These are phyloP conservation scores for Leishmania guyanensis DNA, from an alignment of 208 protist species.

Conservation along the genomic window DNA sequence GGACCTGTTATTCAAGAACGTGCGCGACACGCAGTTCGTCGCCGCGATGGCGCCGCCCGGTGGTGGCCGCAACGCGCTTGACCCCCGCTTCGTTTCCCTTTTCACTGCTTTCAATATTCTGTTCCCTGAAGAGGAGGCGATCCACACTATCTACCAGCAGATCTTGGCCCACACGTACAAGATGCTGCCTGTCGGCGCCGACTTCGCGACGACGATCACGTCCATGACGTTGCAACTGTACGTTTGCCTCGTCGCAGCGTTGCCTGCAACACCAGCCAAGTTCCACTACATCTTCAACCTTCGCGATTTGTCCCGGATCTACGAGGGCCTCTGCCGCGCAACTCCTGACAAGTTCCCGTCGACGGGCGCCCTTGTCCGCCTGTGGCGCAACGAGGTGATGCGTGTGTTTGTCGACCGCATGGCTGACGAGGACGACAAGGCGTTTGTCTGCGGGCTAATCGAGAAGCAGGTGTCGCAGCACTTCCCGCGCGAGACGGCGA, in stretches of 20 bases:
- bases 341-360: slow-evolving; percentile 92
- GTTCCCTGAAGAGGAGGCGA: slow-evolving; percentile 96
- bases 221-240: slow-evolving; percentile 95
- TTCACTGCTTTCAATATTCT: slow-evolving; percentile 98
- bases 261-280: slow-evolving; percentile 98
- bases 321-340: slow-evolving; percentile 96
- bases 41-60: slow-evolving; percentile 97
- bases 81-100: slow-evolving; percentile 97
- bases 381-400: slow-evolving; percentile 98
- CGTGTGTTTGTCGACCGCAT: slow-evolving; percentile 98
- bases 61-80: slow-evolving; percentile 96
- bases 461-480: slow-evolving; percentile 68
- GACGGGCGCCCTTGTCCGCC: slow-evolving; percentile 73
- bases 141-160: slow-evolving; percentile 96
- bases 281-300: slow-evolving; percentile 99
- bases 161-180: slow-evolving; percentile 94
- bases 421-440: slow-evolving; percentile 92
- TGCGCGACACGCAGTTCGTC: slow-evolving; percentile 96
- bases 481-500: slow-evolving; percentile 67
- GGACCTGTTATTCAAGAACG: slow-evolving; percentile 96
- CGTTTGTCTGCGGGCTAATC: slow-evolving; percentile 85
- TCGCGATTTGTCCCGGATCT: slow-evolving; percentile 97
- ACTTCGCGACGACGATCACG: slow-evolving; percentile 82
- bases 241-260: slow-evolving; percentile 75
- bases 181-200: slow-evolving; percentile 43